Percentiles rank a stretch among this genome's conserved stretches.
Conservation (phyloP, 352 stramenopile genomes). For the Globisporangium perplexum region DNA sequence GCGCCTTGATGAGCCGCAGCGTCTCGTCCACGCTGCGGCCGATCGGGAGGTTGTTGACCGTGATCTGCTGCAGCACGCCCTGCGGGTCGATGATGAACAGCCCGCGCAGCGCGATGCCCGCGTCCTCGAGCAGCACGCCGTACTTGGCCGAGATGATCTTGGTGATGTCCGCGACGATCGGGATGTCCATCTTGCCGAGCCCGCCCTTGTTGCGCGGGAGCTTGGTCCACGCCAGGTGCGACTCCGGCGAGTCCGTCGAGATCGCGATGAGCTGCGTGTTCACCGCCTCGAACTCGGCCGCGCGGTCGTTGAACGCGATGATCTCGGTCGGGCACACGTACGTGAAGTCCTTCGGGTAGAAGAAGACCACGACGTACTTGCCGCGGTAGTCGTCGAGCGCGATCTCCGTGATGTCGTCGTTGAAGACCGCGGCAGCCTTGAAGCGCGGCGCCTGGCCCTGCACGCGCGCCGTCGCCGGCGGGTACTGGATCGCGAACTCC, state of each 20-base stretch:
- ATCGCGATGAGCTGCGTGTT: conserved; percentile 87
- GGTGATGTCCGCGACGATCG: conserved; percentile 90
- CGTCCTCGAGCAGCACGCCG: conserved; percentile 84
- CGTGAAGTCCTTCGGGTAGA: conserved; percentile 91
- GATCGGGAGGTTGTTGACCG: conserved; percentile 91
- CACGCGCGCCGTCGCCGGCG: conserved; percentile 44
- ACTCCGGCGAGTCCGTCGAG: conserved; percentile 89
- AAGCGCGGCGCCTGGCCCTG: conserved; percentile 67
- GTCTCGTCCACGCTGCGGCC: conserved; percentile 91
- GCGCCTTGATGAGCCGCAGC: conserved; percentile 87
- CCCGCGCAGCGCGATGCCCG: conserved; percentile 82
- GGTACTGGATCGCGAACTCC: conserved; percentile 80
- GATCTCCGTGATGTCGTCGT: conserved; percentile 82
- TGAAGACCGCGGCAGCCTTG: conserved; percentile 62
- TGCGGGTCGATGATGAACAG: conserved; percentile 93
- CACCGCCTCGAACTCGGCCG: conserved; percentile 74
- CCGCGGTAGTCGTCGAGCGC: conserved; percentile 79
- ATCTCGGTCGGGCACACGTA: conserved; percentile 91
- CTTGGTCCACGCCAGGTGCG: conserved; percentile 88
- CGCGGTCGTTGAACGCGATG: conserved; percentile 87
- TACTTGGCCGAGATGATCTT: conserved; percentile 91
- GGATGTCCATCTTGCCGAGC: conserved; percentile 91
- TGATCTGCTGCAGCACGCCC: conserved; percentile 83
- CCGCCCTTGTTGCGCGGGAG: conserved; percentile 88
- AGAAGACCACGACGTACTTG: conserved; percentile 90